phyloP scores from a whole-genome alignment of 31 red algal species.

The Endocladia muricata region DNA sequence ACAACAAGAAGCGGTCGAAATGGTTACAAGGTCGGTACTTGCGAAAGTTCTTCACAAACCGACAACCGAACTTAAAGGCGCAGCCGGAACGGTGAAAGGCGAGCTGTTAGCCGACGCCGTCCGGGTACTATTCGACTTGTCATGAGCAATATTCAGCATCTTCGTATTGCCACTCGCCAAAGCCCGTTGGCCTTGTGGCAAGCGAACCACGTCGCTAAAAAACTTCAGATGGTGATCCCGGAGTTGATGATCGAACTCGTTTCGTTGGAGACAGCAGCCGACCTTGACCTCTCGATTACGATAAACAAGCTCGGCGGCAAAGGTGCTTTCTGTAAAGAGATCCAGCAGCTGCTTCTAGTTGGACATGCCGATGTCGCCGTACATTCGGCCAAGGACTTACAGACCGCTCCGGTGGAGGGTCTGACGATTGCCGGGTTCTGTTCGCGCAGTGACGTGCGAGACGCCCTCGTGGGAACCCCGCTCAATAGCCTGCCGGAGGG shows the following conservation, averaged over 20 bases:
- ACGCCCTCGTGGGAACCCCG: background rate
- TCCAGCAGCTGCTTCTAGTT: background rate
- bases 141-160: too few species aligned
- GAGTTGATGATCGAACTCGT: too few species aligned
- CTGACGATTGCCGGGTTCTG: background rate
- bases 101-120: too few species aligned
- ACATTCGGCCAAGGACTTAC: conserved; percentile 12
- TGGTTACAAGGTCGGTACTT: too few species aligned
- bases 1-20: too few species aligned
- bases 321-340: conserved; percentile 1
- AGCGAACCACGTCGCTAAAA: background rate
- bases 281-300: background rate
- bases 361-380: conserved; percentile 17
- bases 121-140: too few species aligned
- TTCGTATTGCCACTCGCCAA: conserved; percentile 1
- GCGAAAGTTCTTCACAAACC: too few species aligned
- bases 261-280: background rate
- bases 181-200: conserved; percentile 7
- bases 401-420: background rate
- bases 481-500: background rate
- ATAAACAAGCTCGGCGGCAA: conserved; percentile 6
- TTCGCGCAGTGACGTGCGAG: background rate
- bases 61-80: too few species aligned
- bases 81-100: too few species aligned
- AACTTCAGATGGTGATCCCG: background rate